A percentile compares a stretch with the other conserved stretches of the same genome.
Conservation (phyloP, 495 filamentous ascomycete species). For the Trichoderma erinaceum region DNA sequence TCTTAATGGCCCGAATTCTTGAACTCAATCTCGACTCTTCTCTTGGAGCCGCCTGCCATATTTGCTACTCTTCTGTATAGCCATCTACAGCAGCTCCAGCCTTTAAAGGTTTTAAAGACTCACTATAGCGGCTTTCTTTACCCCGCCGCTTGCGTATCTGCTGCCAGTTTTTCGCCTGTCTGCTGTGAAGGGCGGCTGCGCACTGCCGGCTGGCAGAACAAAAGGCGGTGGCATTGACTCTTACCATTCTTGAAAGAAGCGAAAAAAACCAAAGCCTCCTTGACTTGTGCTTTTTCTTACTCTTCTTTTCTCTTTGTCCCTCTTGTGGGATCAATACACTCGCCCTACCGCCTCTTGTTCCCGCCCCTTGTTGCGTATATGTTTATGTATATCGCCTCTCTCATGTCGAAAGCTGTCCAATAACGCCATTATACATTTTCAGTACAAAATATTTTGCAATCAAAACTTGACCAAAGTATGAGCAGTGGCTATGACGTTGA, state of each 20-base stretch:
- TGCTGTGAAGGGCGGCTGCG: not conserved
- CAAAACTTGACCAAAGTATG: not conserved
- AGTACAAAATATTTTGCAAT: not conserved
- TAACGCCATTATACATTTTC: not conserved
- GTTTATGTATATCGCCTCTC: not conserved
- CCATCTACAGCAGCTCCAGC: not conserved
- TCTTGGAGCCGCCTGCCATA: not conserved
- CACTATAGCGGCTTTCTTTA: not conserved
- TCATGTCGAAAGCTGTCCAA: not conserved
- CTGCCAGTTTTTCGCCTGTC: not conserved
- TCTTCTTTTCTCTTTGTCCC: not conserved
- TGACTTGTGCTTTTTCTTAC: not conserved
- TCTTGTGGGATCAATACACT: not conserved
- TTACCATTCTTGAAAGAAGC: not conserved
- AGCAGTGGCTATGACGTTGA: constrained; percentile 4
- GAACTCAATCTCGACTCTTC: not conserved
- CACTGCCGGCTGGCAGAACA: not conserved
- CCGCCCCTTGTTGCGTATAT: not conserved
- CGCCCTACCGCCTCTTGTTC: not conserved
- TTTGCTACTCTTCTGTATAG: not conserved
- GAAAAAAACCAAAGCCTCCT: not conserved
- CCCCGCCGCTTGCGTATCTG: not conserved
- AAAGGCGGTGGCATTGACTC: constrained; percentile 5
- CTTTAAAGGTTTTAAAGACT: not conserved
- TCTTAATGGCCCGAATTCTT: not conserved